A percentile compares a stretch with the other conserved stretches of the same genome.
Conservation (phyloP, 2,329 filamentous ascomycete species). For the Ceratocystis alfenasii region DNA sequence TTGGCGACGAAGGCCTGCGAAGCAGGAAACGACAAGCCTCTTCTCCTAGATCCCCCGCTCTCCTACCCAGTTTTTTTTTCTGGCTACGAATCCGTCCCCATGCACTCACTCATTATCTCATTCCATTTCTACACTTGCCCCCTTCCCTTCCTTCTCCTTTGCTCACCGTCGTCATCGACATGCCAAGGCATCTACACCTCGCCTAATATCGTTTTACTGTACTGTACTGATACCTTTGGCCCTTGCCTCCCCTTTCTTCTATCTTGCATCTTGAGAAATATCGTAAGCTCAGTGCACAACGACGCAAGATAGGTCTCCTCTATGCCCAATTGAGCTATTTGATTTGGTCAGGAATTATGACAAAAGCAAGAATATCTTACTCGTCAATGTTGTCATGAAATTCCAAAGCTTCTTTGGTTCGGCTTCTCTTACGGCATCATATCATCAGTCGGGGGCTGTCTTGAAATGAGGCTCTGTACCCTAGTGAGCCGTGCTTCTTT, state of each 20-base stretch:
- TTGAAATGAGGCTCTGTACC: slow-evolving; percentile 3
- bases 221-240: slow-evolving; percentile 3
- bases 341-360: background rate
- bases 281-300: background rate
- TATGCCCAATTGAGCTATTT: background rate
- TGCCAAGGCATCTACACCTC: background rate
- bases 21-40: background rate
- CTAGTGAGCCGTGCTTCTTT: background rate
- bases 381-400: background rate
- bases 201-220: background rate
- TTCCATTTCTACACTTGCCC: background rate
- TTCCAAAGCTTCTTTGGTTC: background rate
- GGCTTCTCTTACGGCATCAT: background rate
- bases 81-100: background rate
- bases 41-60: background rate
- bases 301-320: background rate
- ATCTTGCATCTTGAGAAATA: background rate
- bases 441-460: background rate
- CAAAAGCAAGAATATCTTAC: background rate
- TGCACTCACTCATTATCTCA: background rate
- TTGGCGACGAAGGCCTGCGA: background rate
- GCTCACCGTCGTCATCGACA: background rate
- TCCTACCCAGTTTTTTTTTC: background rate
- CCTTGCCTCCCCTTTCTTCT: background rate
- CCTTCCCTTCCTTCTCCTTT: background rate